Percentiles rank a stretch among this genome's conserved stretches.
Conservation (phyloP, 2,329 filamentous ascomycete genomes). For the Purpureocillium lavendulum region DNA sequence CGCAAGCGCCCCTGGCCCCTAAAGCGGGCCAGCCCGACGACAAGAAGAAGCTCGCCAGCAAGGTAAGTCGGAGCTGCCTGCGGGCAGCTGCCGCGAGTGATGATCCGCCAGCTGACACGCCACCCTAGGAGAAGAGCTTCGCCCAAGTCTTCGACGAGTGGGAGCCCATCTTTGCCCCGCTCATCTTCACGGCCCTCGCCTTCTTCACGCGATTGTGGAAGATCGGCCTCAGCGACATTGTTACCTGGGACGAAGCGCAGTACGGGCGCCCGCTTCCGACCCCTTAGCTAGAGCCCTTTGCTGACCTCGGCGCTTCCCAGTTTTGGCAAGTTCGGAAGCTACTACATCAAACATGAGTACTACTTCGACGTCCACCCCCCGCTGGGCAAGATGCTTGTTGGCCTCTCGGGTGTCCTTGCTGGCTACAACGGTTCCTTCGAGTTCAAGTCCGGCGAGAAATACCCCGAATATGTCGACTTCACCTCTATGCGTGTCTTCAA, state of each 20-base stretch:
- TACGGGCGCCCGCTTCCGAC: conserved; percentile 25
- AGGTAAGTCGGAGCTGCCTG: conserved; percentile 29
- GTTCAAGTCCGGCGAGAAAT: conserved; percentile 96
- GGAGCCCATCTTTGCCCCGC: conserved; percentile 52
- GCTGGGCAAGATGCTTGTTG: conserved; percentile 96
- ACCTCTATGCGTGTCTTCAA: conserved; percentile 99
- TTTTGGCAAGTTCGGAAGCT: conserved; percentile 96
- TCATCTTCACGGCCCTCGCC: conserved; percentile 53
- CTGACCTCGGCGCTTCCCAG: conserved; percentile 29
- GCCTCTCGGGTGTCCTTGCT: conserved; percentile 88
- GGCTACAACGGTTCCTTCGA: conserved; percentile 99
- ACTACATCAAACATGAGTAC: conserved; percentile 98
- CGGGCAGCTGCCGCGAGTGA: neutral
- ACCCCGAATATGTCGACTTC: conserved; percentile 89
- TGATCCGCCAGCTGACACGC: conserved; percentile 9
- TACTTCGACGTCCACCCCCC: conserved; percentile 92
- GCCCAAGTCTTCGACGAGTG: conserved; percentile 55
- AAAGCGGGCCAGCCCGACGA: conserved; percentile 41
- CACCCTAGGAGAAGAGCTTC: conserved; percentile 44
- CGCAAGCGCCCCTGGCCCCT: conserved; percentile 25
- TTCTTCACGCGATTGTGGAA: conserved; percentile 62
- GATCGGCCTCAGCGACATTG: conserved; percentile 59
- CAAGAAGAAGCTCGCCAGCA: conserved; percentile 49
- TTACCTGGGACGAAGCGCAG: conserved; percentile 62
- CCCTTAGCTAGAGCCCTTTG: neutral